phyloP scores from a whole-genome alignment of 495 filamentous ascomycete genomes.

The Neurospora discreta region DNA sequence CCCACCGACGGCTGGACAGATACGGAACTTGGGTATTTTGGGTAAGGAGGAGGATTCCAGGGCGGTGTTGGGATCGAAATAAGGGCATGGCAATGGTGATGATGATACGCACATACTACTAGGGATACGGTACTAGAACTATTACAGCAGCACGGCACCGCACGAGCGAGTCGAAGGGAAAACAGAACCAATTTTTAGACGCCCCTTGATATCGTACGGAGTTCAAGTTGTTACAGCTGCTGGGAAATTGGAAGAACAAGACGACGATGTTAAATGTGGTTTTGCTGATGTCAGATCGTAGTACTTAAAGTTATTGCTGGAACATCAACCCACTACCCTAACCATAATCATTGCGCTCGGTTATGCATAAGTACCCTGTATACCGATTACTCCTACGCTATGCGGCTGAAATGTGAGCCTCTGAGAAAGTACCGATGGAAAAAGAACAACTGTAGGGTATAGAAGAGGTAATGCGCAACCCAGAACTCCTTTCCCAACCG shows the following conservation, averaged over 20 bases:
- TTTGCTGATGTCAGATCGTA: background rate
- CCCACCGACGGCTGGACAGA: conserved; percentile 57
- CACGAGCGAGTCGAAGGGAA: background rate
- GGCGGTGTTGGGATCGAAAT: conserved; percentile 38
- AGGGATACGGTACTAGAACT: background rate
- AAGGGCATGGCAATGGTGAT: background rate
- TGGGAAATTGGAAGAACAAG: background rate
- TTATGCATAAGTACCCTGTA: background rate
- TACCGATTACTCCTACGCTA: background rate
- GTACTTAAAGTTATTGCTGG: background rate
- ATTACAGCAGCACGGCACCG: background rate
- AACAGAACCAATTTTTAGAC: background rate
- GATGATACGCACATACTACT: background rate
- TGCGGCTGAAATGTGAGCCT: background rate
- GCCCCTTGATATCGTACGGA: no score
- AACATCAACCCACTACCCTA: background rate
- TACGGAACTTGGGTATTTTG: conserved; percentile 73
- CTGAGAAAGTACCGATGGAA: background rate
- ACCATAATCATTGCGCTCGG: background rate
- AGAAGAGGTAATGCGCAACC: background rate
- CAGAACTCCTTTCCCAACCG: background rate
- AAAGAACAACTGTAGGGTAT: background rate
- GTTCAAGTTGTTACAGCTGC: background rate
- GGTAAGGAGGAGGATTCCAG: conserved; percentile 73
- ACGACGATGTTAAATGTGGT: background rate